These are phyloP conservation scores for Coriaria nepalensis DNA, from an alignment of 306 rosid genomes.

Conservation along the genomic window DNA sequence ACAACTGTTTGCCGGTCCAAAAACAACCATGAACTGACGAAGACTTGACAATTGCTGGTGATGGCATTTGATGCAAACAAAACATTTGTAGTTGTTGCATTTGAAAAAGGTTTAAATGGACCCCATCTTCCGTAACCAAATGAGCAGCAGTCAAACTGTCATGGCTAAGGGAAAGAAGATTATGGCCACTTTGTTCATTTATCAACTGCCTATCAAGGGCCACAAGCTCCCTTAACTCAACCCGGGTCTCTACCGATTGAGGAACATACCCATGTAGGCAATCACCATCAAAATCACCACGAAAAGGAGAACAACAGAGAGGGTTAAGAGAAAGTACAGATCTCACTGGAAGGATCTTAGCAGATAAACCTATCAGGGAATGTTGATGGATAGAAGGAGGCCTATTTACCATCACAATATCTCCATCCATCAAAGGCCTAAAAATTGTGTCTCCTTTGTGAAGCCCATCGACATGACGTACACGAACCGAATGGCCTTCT, in stretches of 20 bases:
- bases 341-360: slow-evolving; percentile 57
- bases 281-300: slow-evolving; percentile 98
- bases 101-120: slow-evolving; percentile 36
- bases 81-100: slow-evolving; percentile 83
- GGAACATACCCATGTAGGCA: slow-evolving; percentile 94
- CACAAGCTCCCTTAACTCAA: slow-evolving; percentile 76
- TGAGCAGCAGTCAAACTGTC: slow-evolving; percentile 87
- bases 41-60: slow-evolving; percentile 53
- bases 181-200: slow-evolving; percentile 82
- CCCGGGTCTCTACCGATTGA: slow-evolving; percentile 60
- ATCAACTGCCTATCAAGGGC: slow-evolving; percentile 62
- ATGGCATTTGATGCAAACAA: slow-evolving; percentile 18
- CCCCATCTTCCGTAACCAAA: slow-evolving; percentile 53
- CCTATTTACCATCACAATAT: slow-evolving; percentile 67
- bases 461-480: slow-evolving; percentile 35
- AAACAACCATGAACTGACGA: slow-evolving; percentile 27
- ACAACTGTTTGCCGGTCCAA: slow-evolving; percentile 82
- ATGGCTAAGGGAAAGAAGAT: slow-evolving; percentile 72
- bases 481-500: slow-evolving; percentile 27
- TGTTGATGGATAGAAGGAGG: slow-evolving; percentile 98
- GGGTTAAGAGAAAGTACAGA: slow-evolving; percentile 73
- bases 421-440: slow-evolving; percentile 71
- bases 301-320: slow-evolving; percentile 80
- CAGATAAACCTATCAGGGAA: slow-evolving; percentile 57
- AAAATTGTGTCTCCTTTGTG: slow-evolving; percentile 54